Base-by-base conservation (phyloP, 305 asterid species). In the Vinca major region DNA sequence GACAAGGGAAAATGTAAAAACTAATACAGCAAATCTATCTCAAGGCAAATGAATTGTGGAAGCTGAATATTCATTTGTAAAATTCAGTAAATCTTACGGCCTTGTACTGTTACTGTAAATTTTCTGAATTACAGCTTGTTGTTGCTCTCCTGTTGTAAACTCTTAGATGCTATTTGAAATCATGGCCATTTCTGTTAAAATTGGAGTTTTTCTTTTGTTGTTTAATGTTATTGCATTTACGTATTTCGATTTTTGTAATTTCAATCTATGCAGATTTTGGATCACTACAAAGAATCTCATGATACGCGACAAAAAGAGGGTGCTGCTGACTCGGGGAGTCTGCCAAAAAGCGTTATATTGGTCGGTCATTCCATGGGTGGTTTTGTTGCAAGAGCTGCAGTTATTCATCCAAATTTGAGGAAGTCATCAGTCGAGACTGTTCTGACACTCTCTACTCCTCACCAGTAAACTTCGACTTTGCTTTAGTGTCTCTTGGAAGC, bases 291-390 rank as follows among this genome's bases (percentile, higher is more conserved):
- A 76, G 95, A 88, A 76, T 83, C 93, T 72, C 79, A 67, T 62
- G 81, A 86, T 73, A 85, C 81, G 10, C 88, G 84, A 68, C 78
- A 79, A 72, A 89, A 80, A 77, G 94, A 84, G 83, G 95, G 96
- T 39, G 85, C 87, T 75, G 81, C 89, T 73, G 73, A 71, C 64
- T 78, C 93, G 45, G 82, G 85, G 71, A 79, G 72, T 81, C 82
- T 73, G 69, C 96, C 95, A 12, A 86, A 75, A 81, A 93, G 94
- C 77, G 97, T 93, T 77, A 84, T 93, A 63, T 86, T 93, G 82
- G 96, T 93, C 81, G 98, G 98, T 77, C 98, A 93, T 77, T 93
- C 98, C 67, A 90, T 93, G 98, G 98, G 98, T 68, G 98, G 98
- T 75, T 93, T 93, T 84, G 97, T 93, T 81, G 97, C 96, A 68